phyloP scores from a whole-genome alignment of 2,329 filamentous ascomycete species.

The Chrysosphaeria jannelii region DNA sequence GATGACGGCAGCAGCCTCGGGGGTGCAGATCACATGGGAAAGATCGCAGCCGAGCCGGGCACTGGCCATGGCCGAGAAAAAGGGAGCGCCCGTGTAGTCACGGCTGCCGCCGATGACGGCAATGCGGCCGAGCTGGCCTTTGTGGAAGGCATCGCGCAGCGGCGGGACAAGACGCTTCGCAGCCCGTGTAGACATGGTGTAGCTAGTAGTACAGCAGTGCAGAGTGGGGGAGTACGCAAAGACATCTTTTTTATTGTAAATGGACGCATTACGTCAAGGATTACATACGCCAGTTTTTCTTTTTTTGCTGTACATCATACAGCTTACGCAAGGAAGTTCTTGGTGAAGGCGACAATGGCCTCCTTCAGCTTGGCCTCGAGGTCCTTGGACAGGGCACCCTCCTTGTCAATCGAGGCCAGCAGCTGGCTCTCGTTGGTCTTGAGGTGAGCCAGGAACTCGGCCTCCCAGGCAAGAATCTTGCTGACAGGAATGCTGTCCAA shows the following conservation, averaged over 20 bases:
- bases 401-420: slow-evolving; percentile 68
- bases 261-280: too few relatives aligned
- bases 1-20: slow-evolving; percentile 60
- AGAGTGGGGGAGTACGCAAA: too few relatives aligned
- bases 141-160: slow-evolving; percentile 87
- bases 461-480: slow-evolving; percentile 85
- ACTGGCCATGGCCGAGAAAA: slow-evolving; percentile 93
- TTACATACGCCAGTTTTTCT: too few relatives aligned
- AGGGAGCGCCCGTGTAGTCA: slow-evolving; percentile 90
- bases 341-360: slow-evolving; percentile 53
- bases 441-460: slow-evolving; percentile 78
- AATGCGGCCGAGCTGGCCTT: slow-evolving; percentile 78
- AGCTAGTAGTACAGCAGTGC: too few relatives aligned
- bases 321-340: slow-evolving; percentile 50
- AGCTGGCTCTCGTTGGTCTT: slow-evolving; percentile 71
- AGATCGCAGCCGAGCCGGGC: slow-evolving; percentile 72
- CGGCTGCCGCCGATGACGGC: slow-evolving; percentile 85
- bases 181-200: too few relatives aligned
- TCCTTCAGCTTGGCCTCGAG: slow-evolving; percentile 60
- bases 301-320: background rate
- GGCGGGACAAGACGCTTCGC: slow-evolving; percentile 42
- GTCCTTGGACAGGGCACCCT: slow-evolving; percentile 89
- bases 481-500: slow-evolving; percentile 65
- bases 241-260: slow-evolving; percentile 21
- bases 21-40: slow-evolving; percentile 91